Conservation (phyloP, 2,329 filamentous ascomycete genomes). For the Pyrenophora graminea region DNA sequence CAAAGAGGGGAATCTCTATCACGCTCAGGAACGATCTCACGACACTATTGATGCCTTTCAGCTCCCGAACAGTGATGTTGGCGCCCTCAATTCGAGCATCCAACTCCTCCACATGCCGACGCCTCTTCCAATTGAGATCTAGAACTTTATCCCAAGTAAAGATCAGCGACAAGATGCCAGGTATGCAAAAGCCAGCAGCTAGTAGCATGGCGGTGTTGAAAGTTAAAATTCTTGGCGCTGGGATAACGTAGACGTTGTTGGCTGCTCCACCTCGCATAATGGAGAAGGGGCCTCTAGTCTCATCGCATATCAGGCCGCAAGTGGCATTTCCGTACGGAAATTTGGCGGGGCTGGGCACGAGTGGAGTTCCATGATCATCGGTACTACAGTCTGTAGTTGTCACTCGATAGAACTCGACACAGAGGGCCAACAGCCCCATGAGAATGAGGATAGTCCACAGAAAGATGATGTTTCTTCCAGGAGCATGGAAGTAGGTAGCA, state of each 20-base stretch:
- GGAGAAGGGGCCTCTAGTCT: conserved; percentile 56
- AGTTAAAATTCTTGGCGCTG: conserved; percentile 58
- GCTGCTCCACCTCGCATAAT: conserved; percentile 60
- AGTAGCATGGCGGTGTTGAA: conserved; percentile 65
- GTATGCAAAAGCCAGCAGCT: conserved; percentile 67
- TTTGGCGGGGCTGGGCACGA: conserved; percentile 39
- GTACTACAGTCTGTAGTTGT: conserved; percentile 50
- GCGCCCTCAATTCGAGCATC: conserved; percentile 57
- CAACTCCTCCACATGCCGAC: conserved; percentile 41
- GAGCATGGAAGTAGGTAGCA: conserved; percentile 66
- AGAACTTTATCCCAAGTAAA: conserved; percentile 69
- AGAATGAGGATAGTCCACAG: conserved; percentile 66
- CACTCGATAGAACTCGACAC: conserved; percentile 67
- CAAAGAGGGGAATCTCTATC: conserved; percentile 64
- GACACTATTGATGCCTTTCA: conserved; percentile 51
- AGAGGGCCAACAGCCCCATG: conserved; percentile 63
- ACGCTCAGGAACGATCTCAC: conserved; percentile 45
- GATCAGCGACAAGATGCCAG: conserved; percentile 64
- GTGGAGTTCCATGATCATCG: conserved; percentile 46
- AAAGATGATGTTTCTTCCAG: conserved; percentile 68
- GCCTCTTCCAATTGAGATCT: conserved; percentile 62
- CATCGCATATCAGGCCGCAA: conserved; percentile 57
- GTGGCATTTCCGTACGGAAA: conserved; percentile 53
- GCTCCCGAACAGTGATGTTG: conserved; percentile 57
- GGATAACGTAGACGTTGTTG: conserved; percentile 67